Evolutionary conservation across 192 early-diverging fungal species (phyloP).

Genomic region (Mortierella alpina): DNA sequence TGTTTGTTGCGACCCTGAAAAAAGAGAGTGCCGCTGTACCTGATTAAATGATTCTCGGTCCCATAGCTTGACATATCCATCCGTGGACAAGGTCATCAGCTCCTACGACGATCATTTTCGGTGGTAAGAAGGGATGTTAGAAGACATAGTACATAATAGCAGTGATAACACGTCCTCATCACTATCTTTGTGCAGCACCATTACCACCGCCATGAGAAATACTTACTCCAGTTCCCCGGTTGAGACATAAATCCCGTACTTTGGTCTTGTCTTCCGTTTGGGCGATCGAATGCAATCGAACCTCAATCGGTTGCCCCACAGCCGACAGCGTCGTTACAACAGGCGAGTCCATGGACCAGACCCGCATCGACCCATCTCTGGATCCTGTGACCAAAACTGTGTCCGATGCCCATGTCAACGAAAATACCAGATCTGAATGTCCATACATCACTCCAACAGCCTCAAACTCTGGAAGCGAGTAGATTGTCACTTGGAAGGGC

Average conservation of each 20-base stretch:
- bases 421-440: slow-evolving; percentile 76
- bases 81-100: slow-evolving; percentile 67
- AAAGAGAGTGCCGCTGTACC: not conserved
- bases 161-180: not conserved
- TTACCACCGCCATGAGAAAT: not conserved
- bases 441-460: slow-evolving; percentile 68
- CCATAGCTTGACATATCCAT: slow-evolving; percentile 75
- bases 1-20: not conserved
- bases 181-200: not conserved
- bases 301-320: slow-evolving; percentile 27
- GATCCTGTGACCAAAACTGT: slow-evolving; percentile 68
- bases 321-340: slow-evolving; percentile 30
- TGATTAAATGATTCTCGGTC: slow-evolving; percentile 53
- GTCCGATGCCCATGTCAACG: slow-evolving; percentile 69
- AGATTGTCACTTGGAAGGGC: slow-evolving; percentile 70
- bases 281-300: slow-evolving; percentile 43
- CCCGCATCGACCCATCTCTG: slow-evolving; percentile 64
- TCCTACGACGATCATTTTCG: slow-evolving; percentile 4
- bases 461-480: slow-evolving; percentile 67
- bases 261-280: slow-evolving; percentile 53
- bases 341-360: slow-evolving; percentile 60
- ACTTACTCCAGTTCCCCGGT: slow-evolving; percentile 44
- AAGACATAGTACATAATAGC: no score
- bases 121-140: no score
- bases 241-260: slow-evolving; percentile 69